Percentiles rank a stretch among this genome's conserved stretches.
phyloP scores from a whole-genome alignment of 257 asterid genomes.

The Sherardia arvensis region DNA sequence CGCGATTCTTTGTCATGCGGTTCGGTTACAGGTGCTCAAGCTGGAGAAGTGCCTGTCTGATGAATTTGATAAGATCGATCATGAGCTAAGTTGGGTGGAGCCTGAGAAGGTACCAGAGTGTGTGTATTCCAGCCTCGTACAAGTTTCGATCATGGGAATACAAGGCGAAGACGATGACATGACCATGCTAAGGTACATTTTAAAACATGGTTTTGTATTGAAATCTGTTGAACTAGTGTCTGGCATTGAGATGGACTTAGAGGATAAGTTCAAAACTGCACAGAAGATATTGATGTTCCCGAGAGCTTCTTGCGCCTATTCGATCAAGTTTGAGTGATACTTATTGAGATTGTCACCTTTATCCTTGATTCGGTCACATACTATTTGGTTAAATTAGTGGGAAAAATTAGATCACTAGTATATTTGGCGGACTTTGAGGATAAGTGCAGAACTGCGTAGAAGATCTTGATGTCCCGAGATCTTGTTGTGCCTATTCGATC shows the following conservation, averaged over 20 bases:
- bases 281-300: conserved; percentile 1
- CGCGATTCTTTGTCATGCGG: not conserved
- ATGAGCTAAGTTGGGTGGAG: conserved; percentile 9
- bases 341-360: not conserved
- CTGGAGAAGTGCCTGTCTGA: not conserved
- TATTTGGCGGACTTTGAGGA: too few relatives aligned
- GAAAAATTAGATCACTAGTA: too few relatives aligned
- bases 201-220: conserved; percentile 7
- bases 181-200: conserved; percentile 9
- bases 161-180: conserved; percentile 6
- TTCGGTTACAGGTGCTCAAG: not conserved
- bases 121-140: not conserved
- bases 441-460: too few relatives aligned
- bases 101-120: conserved; percentile 11
- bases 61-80: not conserved
- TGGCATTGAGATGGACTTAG: not conserved
- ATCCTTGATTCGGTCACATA: too few relatives aligned
- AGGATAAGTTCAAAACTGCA: not conserved
- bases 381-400: too few relatives aligned
- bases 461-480: too few relatives aligned
- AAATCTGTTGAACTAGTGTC: not conserved
- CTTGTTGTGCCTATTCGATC: too few relatives aligned
- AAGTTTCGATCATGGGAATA: not conserved
- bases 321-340: not conserved
- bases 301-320: not conserved